Percentiles rank a stretch among this genome's conserved stretches.
Evolutionary conservation across 2,329 filamentous ascomycete species (phyloP).

Genomic region (Colletotrichum limetticola): DNA sequence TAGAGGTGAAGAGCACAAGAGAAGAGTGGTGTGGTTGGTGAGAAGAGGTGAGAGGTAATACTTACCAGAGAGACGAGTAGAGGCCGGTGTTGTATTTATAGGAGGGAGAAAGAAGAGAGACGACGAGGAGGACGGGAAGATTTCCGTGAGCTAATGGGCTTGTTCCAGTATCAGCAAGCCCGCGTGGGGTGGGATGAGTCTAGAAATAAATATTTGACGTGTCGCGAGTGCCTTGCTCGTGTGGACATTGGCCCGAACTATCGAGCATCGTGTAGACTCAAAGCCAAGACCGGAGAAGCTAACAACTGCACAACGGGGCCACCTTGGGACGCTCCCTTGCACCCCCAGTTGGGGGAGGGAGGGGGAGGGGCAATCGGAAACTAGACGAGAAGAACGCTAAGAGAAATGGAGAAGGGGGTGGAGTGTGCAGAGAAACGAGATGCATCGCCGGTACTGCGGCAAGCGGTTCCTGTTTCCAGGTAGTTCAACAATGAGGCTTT

Average conservation of each 20-base stretch:
- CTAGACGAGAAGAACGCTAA: conserved; percentile 28
- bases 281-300: conserved; percentile 33
- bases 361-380: conserved; percentile 23
- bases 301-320: conserved; percentile 18
- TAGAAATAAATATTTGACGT: conserved; percentile 42
- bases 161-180: conserved; percentile 32
- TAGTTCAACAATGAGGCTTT: not conserved
- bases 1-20: conserved; percentile 12
- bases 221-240: conserved; percentile 43
- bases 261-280: conserved; percentile 38
- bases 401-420: conserved; percentile 18
- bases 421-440: conserved; percentile 9
- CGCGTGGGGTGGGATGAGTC: conserved; percentile 43
- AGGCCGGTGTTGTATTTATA: conserved; percentile 44
- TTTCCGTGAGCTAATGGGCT: conserved; percentile 50
- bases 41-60: conserved; percentile 1
- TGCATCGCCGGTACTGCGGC: conserved; percentile 6
- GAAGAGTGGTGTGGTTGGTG: conserved; percentile 34
- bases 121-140: conserved; percentile 22
- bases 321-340: conserved; percentile 13
- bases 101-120: conserved; percentile 36
- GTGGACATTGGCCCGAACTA: conserved; percentile 51
- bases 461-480: not conserved
- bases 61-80: not conserved
- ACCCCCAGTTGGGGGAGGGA: conserved; percentile 22